Percentiles rank a stretch among this genome's conserved stretches.
Conservation (phyloP, 441 rosid species). For the Gossypium lobatum region DNA sequence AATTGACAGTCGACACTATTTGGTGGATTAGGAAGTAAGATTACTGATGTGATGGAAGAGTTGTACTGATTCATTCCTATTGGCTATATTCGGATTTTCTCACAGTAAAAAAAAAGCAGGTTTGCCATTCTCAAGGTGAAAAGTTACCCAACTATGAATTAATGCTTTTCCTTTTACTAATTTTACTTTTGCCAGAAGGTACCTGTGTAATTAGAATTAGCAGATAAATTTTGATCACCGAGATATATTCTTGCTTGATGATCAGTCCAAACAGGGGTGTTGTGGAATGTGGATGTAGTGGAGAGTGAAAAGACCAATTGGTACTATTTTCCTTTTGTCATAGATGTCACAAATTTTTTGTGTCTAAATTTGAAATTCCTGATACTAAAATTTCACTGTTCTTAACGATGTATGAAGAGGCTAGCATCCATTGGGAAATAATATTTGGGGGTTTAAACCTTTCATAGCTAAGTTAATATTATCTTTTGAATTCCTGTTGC, state of each 20-base stretch:
- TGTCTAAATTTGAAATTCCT: not conserved
- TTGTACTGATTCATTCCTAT: not conserved
- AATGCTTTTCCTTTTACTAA: not conserved
- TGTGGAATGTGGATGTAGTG: not conserved
- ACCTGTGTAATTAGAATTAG: not conserved
- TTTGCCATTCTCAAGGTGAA: not conserved
- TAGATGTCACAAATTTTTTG: not conserved
- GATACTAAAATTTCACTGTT: not conserved
- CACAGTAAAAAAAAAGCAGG: not conserved
- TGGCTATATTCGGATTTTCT: not conserved
- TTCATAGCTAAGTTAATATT: not conserved
- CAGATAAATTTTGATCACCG: not conserved
- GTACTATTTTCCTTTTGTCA: not conserved
- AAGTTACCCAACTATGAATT: not conserved
- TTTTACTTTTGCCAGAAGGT: not conserved
- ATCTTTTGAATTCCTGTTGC: not conserved
- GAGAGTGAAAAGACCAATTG: not conserved
- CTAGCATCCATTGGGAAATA: not conserved
- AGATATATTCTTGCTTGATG: not conserved
- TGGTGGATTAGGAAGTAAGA: slow-evolving; percentile 2
- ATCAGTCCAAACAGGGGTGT: not conserved
- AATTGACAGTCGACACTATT: not conserved
- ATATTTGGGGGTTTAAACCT: not conserved
- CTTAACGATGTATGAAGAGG: not conserved
- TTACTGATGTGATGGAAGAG: not conserved